Evolutionary conservation across 169 alveolate genomes (phyloP).

Genomic region (Cryptosporidium canis): DNA sequence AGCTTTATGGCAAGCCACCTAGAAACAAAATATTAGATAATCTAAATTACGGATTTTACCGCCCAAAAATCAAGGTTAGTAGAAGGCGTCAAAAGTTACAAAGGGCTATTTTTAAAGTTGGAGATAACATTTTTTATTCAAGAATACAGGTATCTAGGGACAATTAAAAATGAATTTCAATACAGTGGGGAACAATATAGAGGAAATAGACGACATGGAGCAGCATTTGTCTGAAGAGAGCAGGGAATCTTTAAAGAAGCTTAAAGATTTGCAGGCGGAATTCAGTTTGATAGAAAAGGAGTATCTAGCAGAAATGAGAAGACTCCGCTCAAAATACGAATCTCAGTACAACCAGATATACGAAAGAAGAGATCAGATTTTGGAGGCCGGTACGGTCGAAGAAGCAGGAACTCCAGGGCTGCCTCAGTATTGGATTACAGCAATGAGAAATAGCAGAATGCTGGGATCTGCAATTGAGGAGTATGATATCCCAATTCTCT

Average conservation of each 20-base stretch:
- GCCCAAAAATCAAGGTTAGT: not conserved
- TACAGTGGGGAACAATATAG: not conserved
- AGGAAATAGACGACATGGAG: constrained; percentile 21
- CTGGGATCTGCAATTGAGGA: constrained; percentile 75
- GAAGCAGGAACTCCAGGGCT: constrained; percentile 71
- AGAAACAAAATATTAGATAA: not conserved
- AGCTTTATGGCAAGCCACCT: too few species aligned
- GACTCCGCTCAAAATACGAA: constrained; percentile 41
- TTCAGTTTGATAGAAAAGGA: constrained; percentile 37
- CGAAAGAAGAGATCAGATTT: constrained; percentile 18
- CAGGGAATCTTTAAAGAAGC: constrained; percentile 16
- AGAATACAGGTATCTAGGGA: not conserved
- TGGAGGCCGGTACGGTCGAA: constrained; percentile 3
- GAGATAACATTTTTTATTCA: not conserved
- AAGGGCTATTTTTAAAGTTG: not conserved
- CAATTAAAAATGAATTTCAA: not conserved
- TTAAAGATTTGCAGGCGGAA: constrained; percentile 34
- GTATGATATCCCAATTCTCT: constrained; percentile 73
- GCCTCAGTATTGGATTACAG: constrained; percentile 76
- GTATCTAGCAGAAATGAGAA: constrained; percentile 53
- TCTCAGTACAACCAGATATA: constrained; percentile 36
- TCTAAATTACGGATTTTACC: not conserved
- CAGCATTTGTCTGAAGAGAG: constrained; percentile 47
- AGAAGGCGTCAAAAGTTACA: not conserved
- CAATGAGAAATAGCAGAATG: constrained; percentile 72